Percentiles rank a stretch among this genome's conserved stretches.
These are phyloP conservation scores for Aspergillus avenaceus DNA, from an alignment of 495 filamentous ascomycete genomes.

Conservation along the genomic window DNA sequence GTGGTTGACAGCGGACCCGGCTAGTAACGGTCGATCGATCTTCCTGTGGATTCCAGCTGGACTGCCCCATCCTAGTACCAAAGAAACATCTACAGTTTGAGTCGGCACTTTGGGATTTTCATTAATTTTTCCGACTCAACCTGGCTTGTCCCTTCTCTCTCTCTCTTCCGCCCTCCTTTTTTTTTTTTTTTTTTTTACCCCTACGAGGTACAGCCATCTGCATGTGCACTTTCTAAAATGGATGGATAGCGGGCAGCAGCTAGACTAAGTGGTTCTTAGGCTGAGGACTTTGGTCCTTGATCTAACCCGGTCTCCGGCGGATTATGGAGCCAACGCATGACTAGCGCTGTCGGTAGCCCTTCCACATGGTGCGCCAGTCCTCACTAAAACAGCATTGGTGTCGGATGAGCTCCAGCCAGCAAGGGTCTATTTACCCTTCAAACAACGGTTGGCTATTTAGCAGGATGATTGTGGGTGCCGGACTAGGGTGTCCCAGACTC, in stretches of 20 bases:
- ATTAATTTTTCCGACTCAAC: no score
- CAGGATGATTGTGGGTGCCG: slow-evolving; percentile 13
- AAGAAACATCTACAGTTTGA: background rate
- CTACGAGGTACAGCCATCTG: slow-evolving; percentile 1
- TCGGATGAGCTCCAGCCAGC: slow-evolving; percentile 15
- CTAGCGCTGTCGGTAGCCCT: slow-evolving; percentile 19
- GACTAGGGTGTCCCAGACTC: slow-evolving; percentile 17
- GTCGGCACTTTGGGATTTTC: background rate
- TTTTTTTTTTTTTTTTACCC: no score
- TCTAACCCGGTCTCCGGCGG: slow-evolving; percentile 22
- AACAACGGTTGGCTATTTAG: slow-evolving; percentile 17
- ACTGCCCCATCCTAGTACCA: background rate
- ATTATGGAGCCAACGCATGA: slow-evolving; percentile 23
- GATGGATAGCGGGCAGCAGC: slow-evolving; percentile 15
- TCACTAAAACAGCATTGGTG: slow-evolving; percentile 5
- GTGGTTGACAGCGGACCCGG: slow-evolving; percentile 4
- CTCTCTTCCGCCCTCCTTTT: background rate
- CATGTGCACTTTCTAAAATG: slow-evolving; percentile 7
- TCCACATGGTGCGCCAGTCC: slow-evolving; percentile 18
- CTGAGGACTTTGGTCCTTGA: slow-evolving; percentile 14
- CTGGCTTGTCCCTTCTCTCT: no score
- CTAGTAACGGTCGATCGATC: slow-evolving; percentile 6
- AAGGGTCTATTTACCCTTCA: slow-evolving; percentile 20
- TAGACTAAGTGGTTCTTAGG: slow-evolving; percentile 12
- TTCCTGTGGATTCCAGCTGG: background rate